Evolutionary conservation across 176 grass and related monocot genomes (phyloP), one percentile per base, ranked within the genome.

Genomic region (Bonia amplexicaulis): DNA sequence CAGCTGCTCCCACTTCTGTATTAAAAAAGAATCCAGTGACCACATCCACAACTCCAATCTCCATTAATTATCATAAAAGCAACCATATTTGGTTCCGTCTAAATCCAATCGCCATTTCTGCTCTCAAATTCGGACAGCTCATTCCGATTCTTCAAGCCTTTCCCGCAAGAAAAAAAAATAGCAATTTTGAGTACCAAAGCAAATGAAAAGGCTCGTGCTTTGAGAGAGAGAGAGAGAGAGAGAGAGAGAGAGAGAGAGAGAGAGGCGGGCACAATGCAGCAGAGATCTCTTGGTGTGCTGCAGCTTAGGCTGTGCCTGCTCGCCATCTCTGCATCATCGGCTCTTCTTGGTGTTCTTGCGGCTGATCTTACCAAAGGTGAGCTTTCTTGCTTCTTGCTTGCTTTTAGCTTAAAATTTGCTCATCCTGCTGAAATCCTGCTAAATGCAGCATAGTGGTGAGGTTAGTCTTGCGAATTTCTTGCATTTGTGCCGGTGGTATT

Each of bases 291-390:
- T 37, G 17, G 8, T 57, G 74, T 89, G 78, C 80, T 85, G 62
- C 85, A 9, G 60, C 72, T 89, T 44, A 26, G 52, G 7, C 67
- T 91, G 59, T 74, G 89, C 22, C 69, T 96, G n/a, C 87, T 94
- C 42, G 74, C 81, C 31, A 29, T 92, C 75, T 83, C 81, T 51
- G 84, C 76, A 25, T 89, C 67, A 13, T 65, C 70, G 14, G 82
- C 82, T 67, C 52, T 84, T 63, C 66, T 74, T 60, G 83, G 52
- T n/a, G 77, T 74, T 76, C 75, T 76, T 53, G 85, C 80, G 17
- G 65, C 87, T 62, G 87, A 88, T 77, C 74, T 55, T 67, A 64
- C 19, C 69, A 92, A 97, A 82, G 87, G 89, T 92, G 47, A 84
- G 44, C 77, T 44, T 51, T 73, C 73, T 83, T 77, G 81, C 35